Evolutionary conservation across 2,329 filamentous ascomycete genomes (phyloP).

Genomic region (Diaporthe sp.): DNA sequence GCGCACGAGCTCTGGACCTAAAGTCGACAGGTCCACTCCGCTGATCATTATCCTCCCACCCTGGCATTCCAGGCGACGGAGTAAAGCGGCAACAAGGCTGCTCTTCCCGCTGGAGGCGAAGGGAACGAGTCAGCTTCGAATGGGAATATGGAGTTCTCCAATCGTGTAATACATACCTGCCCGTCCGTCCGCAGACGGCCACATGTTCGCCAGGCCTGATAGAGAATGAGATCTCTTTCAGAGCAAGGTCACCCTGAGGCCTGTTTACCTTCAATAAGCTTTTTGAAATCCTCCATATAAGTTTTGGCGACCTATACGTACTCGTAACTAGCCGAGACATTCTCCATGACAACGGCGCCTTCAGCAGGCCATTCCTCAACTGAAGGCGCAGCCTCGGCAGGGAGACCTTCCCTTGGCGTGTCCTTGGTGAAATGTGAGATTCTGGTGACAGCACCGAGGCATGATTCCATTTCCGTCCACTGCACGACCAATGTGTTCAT

Average conservation of each 20-base stretch:
- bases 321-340: conserved; percentile 11
- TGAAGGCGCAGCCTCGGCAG: background rate
- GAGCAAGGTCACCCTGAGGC: background rate
- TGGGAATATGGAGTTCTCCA: too few relatives aligned
- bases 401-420: background rate
- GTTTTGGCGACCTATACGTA: background rate
- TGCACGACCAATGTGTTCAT: conserved; percentile 30
- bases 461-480: conserved; percentile 37
- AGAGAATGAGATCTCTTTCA: background rate
- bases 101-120: conserved; percentile 34
- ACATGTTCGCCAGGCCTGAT: conserved; percentile 12
- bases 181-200: conserved; percentile 25
- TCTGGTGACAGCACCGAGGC: conserved; percentile 31
- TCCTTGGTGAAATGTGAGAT: background rate
- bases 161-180: background rate
- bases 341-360: background rate
- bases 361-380: background rate
- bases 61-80: conserved; percentile 33
- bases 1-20: conserved; percentile 18
- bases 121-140: too few relatives aligned
- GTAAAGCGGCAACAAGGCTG: conserved; percentile 31
- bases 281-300: background rate
- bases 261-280: background rate
- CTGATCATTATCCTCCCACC: conserved; percentile 32
- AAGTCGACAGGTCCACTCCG: conserved; percentile 28